Base-by-base conservation (phyloP, 2,329 filamentous ascomycete species). In the Penicillium sclerotigenum region DNA sequence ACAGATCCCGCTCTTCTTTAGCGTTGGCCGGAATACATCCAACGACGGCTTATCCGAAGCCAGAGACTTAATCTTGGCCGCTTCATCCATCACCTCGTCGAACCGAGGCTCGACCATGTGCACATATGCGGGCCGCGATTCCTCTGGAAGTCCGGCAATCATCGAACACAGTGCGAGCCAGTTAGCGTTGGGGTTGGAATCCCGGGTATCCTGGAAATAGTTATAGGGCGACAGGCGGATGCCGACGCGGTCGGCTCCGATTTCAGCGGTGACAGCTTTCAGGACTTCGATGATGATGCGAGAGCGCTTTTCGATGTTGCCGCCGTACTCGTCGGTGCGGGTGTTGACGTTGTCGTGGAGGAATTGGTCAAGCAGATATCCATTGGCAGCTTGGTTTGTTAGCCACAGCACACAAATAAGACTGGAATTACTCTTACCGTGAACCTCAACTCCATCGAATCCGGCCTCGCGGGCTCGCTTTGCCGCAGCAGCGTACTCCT, bases 291-390 rank as follows among this genome's bases (percentile, higher is more conserved):
- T 55, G 0, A 72, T 76, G 57, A 85, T 80, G 18, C 81, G 68
- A 49, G 77, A 63, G 57, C 83, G 74, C 60, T 81, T 80, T 72
- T 78, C 76, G 8, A 80, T 66, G 41, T 72, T 77, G 8, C 80
- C 80, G 6, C 71, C 80, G 73, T 72, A 81, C 49, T 47, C 63
- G 57, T 82, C 80, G 2, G 72, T 81, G 1, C 84, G 77, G 47
- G 76, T 75, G 71, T 87, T 87, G 63, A 75, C 73, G 5, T 71
- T 77, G 56, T 81, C 79, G 59, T 83, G 86, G 14, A 88, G 74
- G 69, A 90, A 91, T 62, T 87, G 80, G 54, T 81, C 80, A 9
- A 88, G 69, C 1, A 91, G 76, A 65, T 90, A 90, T 4, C 87
- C 86, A 63, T 88, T 86, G 1, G 85, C 85, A 13, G n/a, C 69